Conservation (phyloP, 2,329 filamentous ascomycete species). For the Cytospora piceae region DNA sequence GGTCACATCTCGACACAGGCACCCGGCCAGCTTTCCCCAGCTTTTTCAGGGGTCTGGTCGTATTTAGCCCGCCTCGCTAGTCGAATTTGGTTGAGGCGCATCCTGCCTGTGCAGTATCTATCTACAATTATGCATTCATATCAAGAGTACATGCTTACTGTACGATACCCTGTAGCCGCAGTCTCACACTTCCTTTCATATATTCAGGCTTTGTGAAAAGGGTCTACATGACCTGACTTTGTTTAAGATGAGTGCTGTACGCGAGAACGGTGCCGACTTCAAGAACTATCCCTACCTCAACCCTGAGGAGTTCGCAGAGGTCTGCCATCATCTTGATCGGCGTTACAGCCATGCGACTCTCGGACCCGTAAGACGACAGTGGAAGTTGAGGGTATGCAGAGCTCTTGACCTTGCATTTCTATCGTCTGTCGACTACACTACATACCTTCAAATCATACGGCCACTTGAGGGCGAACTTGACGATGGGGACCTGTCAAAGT, state of each 20-base stretch:
- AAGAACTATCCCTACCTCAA: constrained; percentile 64
- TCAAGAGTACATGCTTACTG: background rate
- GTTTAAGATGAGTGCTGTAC: constrained; percentile 10
- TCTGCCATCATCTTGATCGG: constrained; percentile 65
- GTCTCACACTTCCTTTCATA: background rate
- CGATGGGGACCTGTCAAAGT: constrained; percentile 50
- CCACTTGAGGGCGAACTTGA: constrained; percentile 52
- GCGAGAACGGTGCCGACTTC: constrained; percentile 43
- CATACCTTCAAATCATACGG: constrained; percentile 60
- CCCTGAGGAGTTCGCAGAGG: constrained; percentile 64
- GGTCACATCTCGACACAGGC: background rate
- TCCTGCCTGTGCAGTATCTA: background rate
- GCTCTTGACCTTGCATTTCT: constrained; percentile 53
- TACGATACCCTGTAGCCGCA: background rate
- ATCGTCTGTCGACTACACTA: constrained; percentile 49
- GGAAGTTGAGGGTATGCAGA: constrained; percentile 58
- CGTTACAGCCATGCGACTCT: constrained; percentile 62
- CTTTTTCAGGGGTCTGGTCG: background rate
- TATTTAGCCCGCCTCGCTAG: constrained; percentile 9
- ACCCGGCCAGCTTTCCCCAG: constrained; percentile 12
- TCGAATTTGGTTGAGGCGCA: background rate
- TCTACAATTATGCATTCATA: background rate
- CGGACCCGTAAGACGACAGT: constrained; percentile 56
- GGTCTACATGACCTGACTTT: background rate
- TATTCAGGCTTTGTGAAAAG: background rate